phyloP scores from a whole-genome alignment of 331 rosid species.

The Quercus tomentella region DNA sequence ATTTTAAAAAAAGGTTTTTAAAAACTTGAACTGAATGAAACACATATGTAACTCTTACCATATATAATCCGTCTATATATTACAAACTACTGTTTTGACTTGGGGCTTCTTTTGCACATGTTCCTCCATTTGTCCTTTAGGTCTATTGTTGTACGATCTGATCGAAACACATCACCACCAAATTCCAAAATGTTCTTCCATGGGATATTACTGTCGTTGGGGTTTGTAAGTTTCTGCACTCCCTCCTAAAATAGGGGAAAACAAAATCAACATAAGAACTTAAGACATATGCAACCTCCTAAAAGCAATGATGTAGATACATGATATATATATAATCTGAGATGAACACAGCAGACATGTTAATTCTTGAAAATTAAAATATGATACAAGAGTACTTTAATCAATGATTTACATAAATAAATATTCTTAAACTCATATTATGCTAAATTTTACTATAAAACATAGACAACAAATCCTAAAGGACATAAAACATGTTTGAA shows the following conservation, averaged over 20 bases:
- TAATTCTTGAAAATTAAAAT: too few species aligned
- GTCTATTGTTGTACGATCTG: slow-evolving; percentile 40
- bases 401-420: neutral
- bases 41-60: too few species aligned
- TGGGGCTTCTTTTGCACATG: slow-evolving; percentile 34
- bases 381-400: too few species aligned
- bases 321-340: too few species aligned
- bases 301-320: too few species aligned
- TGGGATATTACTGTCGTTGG: slow-evolving; percentile 24
- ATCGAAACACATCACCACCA: slow-evolving; percentile 42
- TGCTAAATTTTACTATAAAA: too few species aligned
- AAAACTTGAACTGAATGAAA: too few species aligned
- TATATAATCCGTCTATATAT: neutral
- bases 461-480: too few species aligned
- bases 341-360: too few species aligned
- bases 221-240: slow-evolving; percentile 29
- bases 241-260: slow-evolving; percentile 43
- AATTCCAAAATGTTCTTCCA: slow-evolving; percentile 55
- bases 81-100: slow-evolving; percentile 13
- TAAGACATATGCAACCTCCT: neutral
- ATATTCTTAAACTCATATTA: neutral
- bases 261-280: neutral
- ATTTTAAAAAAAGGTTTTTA: too few species aligned
- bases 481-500: neutral
- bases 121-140: slow-evolving; percentile 71